A percentile compares a stretch with the other conserved stretches of the same genome.
Conservation (phyloP, 441 rosid genomes). For the Pelargonium fulgidum region DNA sequence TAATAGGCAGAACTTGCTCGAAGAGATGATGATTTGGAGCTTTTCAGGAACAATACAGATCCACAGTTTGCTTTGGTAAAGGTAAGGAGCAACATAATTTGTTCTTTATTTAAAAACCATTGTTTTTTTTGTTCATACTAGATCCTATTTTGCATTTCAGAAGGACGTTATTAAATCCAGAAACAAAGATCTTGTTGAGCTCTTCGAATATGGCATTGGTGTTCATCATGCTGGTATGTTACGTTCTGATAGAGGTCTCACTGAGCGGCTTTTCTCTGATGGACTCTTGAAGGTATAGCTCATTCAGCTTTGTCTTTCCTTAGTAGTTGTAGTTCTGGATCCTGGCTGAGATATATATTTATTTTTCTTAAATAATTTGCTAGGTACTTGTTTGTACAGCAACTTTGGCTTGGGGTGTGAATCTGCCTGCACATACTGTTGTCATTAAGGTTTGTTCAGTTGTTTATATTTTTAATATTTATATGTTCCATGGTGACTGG, state of each 20-base stretch:
- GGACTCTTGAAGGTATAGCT: slow-evolving; percentile 77
- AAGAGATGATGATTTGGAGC: slow-evolving; percentile 53
- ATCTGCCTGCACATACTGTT: slow-evolving; percentile 97
- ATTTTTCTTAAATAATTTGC: slow-evolving; percentile 19
- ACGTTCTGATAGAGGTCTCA: slow-evolving; percentile 88
- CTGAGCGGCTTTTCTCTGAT: slow-evolving; percentile 86
- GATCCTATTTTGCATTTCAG: slow-evolving; percentile 40
- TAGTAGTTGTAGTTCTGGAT: slow-evolving; percentile 7
- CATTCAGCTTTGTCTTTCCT: slow-evolving; percentile 20
- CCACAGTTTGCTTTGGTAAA: slow-evolving; percentile 61
- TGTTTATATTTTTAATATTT: background rate
- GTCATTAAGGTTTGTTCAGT: slow-evolving; percentile 77
- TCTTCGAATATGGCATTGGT: slow-evolving; percentile 74
- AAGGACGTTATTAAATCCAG: slow-evolving; percentile 88
- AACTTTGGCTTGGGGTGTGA: slow-evolving; percentile 99
- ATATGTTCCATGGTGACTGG: background rate
- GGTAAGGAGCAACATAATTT: slow-evolving; percentile 34
- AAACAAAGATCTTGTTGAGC: slow-evolving; percentile 83
- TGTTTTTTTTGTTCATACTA: slow-evolving; percentile 10
- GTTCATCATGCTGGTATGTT: slow-evolving; percentile 99
- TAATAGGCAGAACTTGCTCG: slow-evolving; percentile 82
- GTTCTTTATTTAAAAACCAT: background rate
- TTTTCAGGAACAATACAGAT: slow-evolving; percentile 58
- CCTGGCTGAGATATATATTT: background rate
- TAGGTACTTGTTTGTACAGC: slow-evolving; percentile 98